Conservation (phyloP, 805 yeast species). For the Saturnispora zaruensis region DNA sequence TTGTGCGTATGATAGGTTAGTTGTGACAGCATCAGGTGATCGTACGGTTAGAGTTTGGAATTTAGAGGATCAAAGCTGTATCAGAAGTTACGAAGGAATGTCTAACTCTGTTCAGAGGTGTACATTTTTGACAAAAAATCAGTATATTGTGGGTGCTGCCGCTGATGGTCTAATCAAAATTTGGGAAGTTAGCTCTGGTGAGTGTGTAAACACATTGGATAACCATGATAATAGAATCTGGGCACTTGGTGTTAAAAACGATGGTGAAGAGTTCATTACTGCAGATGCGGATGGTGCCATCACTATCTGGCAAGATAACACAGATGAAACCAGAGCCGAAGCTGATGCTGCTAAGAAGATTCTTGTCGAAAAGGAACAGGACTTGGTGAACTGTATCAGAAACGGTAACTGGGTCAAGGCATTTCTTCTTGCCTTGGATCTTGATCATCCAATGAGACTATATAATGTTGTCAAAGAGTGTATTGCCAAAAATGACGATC, state of each 20-base stretch:
- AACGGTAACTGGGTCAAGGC: conserved; percentile 83
- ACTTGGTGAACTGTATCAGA: conserved; percentile 63
- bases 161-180: conserved; percentile 92
- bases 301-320: conserved; percentile 81
- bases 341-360: conserved; percentile 46
- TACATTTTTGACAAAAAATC: conserved; percentile 54
- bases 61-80: conserved; percentile 63
- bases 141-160: conserved; percentile 69
- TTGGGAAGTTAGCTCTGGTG: conserved; percentile 77
- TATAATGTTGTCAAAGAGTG: conserved; percentile 66
- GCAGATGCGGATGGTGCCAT: conserved; percentile 96
- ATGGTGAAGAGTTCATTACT: conserved; percentile 62
- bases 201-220: conserved; percentile 75
- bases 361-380: conserved; percentile 82
- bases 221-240: conserved; percentile 90
- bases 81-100: conserved; percentile 87
- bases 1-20: conserved; percentile 64
- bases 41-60: conserved; percentile 88
- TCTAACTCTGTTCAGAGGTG: conserved; percentile 86
- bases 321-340: conserved; percentile 56
- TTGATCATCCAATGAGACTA: conserved; percentile 85
- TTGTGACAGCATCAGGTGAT: conserved; percentile 83
- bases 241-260: conserved; percentile 65
- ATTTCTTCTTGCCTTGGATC: conserved; percentile 70
- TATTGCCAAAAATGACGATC: conserved; percentile 41